Percentiles rank a stretch among this genome's conserved stretches.
These are phyloP conservation scores for Bonnemaisonia californica DNA, from an alignment of 31 red algal genomes.

Conservation along the genomic window DNA sequence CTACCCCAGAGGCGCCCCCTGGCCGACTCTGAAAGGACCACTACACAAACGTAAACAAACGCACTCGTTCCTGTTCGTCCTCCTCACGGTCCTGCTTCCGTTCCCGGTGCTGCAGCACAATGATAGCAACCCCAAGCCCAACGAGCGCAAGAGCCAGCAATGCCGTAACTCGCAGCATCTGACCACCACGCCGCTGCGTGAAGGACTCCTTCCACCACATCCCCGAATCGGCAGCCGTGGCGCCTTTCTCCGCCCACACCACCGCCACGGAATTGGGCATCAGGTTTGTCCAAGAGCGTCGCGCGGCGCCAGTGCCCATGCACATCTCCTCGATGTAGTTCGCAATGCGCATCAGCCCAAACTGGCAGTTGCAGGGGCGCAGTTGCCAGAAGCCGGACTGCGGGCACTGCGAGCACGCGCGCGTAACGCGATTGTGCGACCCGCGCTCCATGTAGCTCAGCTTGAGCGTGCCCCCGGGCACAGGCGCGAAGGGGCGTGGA, in stretches of 20 bases:
- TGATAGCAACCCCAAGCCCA: conserved; percentile 63
- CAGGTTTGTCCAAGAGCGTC: conserved; percentile 83
- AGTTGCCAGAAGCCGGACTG: conserved; percentile 59
- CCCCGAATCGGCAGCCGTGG: conserved; percentile 23
- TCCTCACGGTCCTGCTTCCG: conserved; percentile 62
- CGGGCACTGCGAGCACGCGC: conserved; percentile 87
- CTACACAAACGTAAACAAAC: conserved; percentile 53
- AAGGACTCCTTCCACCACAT: conserved; percentile 95
- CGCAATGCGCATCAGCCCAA: conserved; percentile 79
- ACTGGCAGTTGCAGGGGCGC: conserved; percentile 79
- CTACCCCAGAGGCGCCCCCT: no score
- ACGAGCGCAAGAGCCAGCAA: conserved; percentile 49
- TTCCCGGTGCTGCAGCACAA: conserved; percentile 70
- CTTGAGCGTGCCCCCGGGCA: conserved; percentile 80
- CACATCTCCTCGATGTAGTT: conserved; percentile 93
- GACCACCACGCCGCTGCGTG: conserved; percentile 80
- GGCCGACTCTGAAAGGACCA: no score
- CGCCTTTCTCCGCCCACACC: conserved; percentile 70
- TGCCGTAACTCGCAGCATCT: conserved; percentile 81
- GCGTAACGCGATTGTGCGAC: conserved; percentile 30
- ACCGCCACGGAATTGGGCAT: conserved; percentile 97
- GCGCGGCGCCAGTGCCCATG: conserved; percentile 62
- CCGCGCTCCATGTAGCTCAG: conserved; percentile 76
- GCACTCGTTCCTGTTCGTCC: conserved; percentile 34
- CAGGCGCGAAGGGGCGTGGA: conserved; percentile 62